Percentiles rank a stretch among this genome's conserved stretches.
Conservation (phyloP, 2,329 filamentous ascomycete species). For the Stagonosporopsis tanaceti region DNA sequence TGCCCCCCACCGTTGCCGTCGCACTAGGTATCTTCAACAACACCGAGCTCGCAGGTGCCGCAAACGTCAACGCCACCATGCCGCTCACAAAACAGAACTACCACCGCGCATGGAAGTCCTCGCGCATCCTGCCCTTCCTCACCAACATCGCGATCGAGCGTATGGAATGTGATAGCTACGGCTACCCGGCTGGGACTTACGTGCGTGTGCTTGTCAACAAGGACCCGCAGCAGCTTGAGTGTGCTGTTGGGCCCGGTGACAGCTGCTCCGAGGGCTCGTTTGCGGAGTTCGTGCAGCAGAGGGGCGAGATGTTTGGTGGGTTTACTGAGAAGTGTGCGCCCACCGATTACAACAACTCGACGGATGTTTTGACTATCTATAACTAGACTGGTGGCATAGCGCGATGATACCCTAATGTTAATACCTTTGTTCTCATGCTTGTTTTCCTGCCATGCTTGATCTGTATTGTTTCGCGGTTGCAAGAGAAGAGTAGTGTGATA, state of each 20-base stretch:
- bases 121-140: constrained; percentile 70
- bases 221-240: constrained; percentile 59
- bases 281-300: constrained; percentile 52
- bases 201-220: constrained; percentile 62
- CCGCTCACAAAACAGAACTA: constrained; percentile 69
- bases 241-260: constrained; percentile 59
- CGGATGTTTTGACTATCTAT: constrained; percentile 50
- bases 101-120: constrained; percentile 69
- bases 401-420: constrained; percentile 16
- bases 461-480: too few relatives aligned
- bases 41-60: constrained; percentile 62
- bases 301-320: constrained; percentile 55
- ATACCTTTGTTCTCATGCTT: not conserved
- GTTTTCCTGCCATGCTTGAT: too few relatives aligned
- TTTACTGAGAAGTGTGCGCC: constrained; percentile 55
- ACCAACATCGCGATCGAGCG: constrained; percentile 72
- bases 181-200: constrained; percentile 61
- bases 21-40: constrained; percentile 76
- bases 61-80: constrained; percentile 69
- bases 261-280: constrained; percentile 59
- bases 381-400: constrained; percentile 11
- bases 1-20: constrained; percentile 71
- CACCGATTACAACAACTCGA: constrained; percentile 53
- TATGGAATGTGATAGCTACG: constrained; percentile 67
- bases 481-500: too few relatives aligned